phyloP scores from a whole-genome alignment of 768 basidiomycete genomes.

The Wakefieldia striispora region DNA sequence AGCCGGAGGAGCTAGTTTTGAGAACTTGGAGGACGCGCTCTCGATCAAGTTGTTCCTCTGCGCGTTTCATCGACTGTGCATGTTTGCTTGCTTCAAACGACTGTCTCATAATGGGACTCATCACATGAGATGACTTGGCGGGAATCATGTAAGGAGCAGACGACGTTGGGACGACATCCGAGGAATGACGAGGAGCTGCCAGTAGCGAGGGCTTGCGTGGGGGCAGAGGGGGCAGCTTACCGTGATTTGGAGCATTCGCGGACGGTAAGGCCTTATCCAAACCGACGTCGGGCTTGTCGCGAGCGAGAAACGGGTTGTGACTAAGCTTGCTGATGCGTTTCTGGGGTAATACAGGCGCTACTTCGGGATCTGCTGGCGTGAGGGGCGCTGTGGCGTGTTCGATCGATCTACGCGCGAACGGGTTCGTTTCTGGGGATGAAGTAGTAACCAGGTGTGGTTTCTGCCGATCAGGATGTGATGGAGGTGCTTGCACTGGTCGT shows the following conservation, averaged over 20 bases:
- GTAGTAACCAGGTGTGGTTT: slow-evolving; percentile 21
- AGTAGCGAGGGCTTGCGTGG: slow-evolving; percentile 36
- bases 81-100: slow-evolving; percentile 71
- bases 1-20: slow-evolving; percentile 51
- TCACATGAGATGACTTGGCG: slow-evolving; percentile 42
- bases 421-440: slow-evolving; percentile 28
- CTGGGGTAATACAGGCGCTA: not conserved
- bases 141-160: slow-evolving; percentile 22
- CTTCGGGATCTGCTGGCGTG: slow-evolving; percentile 7
- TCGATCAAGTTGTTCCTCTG: slow-evolving; percentile 64
- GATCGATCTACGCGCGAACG: slow-evolving; percentile 23
- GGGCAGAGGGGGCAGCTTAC: slow-evolving; percentile 29
- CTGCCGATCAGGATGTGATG: slow-evolving; percentile 27
- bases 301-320: slow-evolving; percentile 32
- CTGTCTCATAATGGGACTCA: slow-evolving; percentile 68
- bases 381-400: slow-evolving; percentile 8
- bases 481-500: slow-evolving; percentile 23
- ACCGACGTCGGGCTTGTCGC: slow-evolving; percentile 15
- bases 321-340: slow-evolving; percentile 22
- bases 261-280: slow-evolving; percentile 7
- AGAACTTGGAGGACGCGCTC: slow-evolving; percentile 71
- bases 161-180: slow-evolving; percentile 13
- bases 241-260: slow-evolving; percentile 7
- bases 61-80: slow-evolving; percentile 66
- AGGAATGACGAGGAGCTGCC: slow-evolving; percentile 17